Evolutionary conservation across 352 stramenopile genomes (phyloP), one percentile per base, ranked within the genome.

Genomic region (Pythium rhizo-oryzae): DNA sequence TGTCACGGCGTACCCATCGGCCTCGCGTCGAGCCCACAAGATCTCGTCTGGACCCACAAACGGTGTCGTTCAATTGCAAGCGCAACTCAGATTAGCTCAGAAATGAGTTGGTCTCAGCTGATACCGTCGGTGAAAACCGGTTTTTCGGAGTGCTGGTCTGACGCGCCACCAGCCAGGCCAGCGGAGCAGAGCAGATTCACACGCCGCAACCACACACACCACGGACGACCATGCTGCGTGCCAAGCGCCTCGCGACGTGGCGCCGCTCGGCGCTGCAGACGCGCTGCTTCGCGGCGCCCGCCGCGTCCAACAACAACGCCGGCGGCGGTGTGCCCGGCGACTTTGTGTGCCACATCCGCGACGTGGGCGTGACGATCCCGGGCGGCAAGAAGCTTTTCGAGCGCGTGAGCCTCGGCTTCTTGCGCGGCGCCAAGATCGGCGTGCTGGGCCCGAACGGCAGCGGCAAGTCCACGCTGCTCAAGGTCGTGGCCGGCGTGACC

Each of bases 381-480:
- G 87, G 87, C 47, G 85, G 85, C 68, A 94, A 94, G 71, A 94
- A 92, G 74, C 83, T 96, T 28, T 96, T 96, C 59, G 84, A 91
- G 59, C 79, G 77, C 57, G 76, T 94, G 59, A 92, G 82, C 62
- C 69, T 96, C 23, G 85, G 82, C 39, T 94, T 96, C 62, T 61
- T 94, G 44, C 85, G 83, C 50, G 96, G 98, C 77, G 97, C 91
- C 65, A 97, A 98, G 62, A 97, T 99, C 55, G 97, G 96, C 16
- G 82, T 99, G 13, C 81, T 99, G 0, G 96, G 97, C 16, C 71
- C 96, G 5, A 99, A 99, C 74, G 97, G 97, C 57, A 97, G 75
- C 43, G 94, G 94, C 62, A 99, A 98, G 72, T 98, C 93, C 35
- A 99, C 97, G 41, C 80, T 99, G 16, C 81, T 99, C 13, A 99